A percentile compares a stretch with the other conserved stretches of the same genome.
Conservation (phyloP, 176 grass and related monocot genomes). For the Carex parvula region DNA sequence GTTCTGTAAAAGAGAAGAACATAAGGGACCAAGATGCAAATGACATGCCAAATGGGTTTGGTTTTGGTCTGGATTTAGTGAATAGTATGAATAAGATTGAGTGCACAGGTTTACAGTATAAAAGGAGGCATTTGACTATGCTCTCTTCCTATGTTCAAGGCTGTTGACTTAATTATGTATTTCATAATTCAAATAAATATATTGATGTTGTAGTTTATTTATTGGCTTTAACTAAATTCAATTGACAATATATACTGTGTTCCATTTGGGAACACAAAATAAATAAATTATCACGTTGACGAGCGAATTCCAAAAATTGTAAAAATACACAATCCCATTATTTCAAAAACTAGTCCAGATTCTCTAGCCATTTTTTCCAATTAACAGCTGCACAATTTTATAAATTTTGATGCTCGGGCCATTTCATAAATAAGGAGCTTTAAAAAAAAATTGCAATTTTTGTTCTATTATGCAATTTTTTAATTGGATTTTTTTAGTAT, state of each 20-base stretch:
- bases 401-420: too few relatives aligned
- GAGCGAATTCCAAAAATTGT: too few relatives aligned
- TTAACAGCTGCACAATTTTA: too few relatives aligned
- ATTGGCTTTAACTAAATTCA: not conserved
- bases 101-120: conserved; percentile 22
- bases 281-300: not conserved
- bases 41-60: conserved; percentile 15
- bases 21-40: conserved; percentile 6
- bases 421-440: too few relatives aligned
- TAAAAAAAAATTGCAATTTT: too few relatives aligned
- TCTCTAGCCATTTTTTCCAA: not conserved
- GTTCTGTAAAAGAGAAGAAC: not conserved
- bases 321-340: too few relatives aligned
- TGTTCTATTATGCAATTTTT: too few relatives aligned
- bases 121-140: conserved; percentile 28
- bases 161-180: conserved; percentile 9
- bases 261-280: not conserved
- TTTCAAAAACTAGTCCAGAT: too few relatives aligned
- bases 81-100: conserved; percentile 21
- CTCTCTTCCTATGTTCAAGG: not conserved
- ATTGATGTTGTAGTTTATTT: not conserved
- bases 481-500: too few relatives aligned
- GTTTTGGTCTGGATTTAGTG: conserved; percentile 21
- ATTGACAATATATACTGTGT: not conserved
- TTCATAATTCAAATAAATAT: not conserved